Conservation (phyloP, 257 asterid species). For the Ophiorrhiza pumila region DNA sequence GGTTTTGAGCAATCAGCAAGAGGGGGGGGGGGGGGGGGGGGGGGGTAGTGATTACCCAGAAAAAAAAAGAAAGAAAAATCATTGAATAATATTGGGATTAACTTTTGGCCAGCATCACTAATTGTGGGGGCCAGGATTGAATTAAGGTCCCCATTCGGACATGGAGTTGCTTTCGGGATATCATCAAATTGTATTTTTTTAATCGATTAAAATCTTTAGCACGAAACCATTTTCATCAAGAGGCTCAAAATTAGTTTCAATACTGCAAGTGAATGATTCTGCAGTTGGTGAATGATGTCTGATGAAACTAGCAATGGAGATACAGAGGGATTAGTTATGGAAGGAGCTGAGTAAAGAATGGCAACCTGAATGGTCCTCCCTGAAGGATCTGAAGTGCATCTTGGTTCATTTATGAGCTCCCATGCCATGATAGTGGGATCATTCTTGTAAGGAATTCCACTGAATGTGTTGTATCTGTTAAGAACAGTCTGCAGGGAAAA, state of each 20-base stretch:
- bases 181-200: background rate
- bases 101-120: background rate
- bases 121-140: background rate
- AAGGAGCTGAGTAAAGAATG: background rate
- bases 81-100: background rate
- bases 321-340: background rate
- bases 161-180: background rate
- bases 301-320: background rate
- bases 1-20: background rate
- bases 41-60: too few species aligned
- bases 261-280: background rate
- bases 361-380: constrained; percentile 80
- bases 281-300: background rate
- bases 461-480: constrained; percentile 56
- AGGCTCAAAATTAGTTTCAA: background rate
- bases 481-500: constrained; percentile 54
- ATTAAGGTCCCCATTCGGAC: background rate
- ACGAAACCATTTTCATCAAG: background rate
- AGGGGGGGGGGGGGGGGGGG: too few species aligned
- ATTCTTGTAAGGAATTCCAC: constrained; percentile 65
- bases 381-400: constrained; percentile 84
- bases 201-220: background rate
- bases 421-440: constrained; percentile 99
- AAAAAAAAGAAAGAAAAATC: too few species aligned
- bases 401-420: constrained; percentile 97